These are phyloP conservation scores for Tetrahymena malaccensis DNA, from an alignment of 73 alveolate genomes.

Conservation along the genomic window DNA sequence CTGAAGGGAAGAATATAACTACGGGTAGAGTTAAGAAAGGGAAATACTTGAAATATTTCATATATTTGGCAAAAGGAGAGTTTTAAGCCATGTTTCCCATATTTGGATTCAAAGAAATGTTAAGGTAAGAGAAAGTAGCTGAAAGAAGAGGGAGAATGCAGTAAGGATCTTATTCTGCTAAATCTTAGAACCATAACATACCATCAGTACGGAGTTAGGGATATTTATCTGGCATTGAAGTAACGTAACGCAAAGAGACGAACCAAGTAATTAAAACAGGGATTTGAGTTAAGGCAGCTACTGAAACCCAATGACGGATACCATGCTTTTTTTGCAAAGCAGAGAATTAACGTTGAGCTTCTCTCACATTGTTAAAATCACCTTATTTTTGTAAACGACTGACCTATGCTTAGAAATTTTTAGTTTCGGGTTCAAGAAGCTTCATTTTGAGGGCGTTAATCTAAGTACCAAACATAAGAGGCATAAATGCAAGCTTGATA, in stretches of 20 bases:
- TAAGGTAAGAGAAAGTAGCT: constrained; percentile 47
- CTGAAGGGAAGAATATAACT: constrained; percentile 83
- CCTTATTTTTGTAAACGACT: constrained; percentile 53
- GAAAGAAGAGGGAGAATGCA: constrained; percentile 66
- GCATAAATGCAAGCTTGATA: constrained; percentile 56
- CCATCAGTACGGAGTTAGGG: constrained; percentile 73
- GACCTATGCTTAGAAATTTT: constrained; percentile 40
- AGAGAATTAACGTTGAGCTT: constrained; percentile 47
- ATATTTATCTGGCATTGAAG: constrained; percentile 51
- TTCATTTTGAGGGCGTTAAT: constrained; percentile 56
- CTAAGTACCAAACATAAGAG: constrained; percentile 56
- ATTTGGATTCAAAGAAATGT: constrained; percentile 67
- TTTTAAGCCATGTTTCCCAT: constrained; percentile 44
- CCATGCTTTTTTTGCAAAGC: constrained; percentile 50
- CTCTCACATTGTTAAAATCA: constrained; percentile 52
- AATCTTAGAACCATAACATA: constrained; percentile 80
- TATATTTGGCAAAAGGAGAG: constrained; percentile 26
- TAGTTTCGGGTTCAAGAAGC: constrained; percentile 72
- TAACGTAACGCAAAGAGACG: constrained; percentile 58
- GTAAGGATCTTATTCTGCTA: constrained; percentile 80
- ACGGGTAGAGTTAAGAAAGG: constrained; percentile 68
- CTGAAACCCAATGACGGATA: constrained; percentile 54
- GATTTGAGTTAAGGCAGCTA: constrained; percentile 51
- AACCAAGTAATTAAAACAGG: constrained; percentile 72
- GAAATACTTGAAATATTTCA: constrained; percentile 52